Evolutionary conservation across 495 filamentous ascomycete species (phyloP), one percentile per base, ranked within the genome.

Genomic region (Xylona heveae): DNA sequence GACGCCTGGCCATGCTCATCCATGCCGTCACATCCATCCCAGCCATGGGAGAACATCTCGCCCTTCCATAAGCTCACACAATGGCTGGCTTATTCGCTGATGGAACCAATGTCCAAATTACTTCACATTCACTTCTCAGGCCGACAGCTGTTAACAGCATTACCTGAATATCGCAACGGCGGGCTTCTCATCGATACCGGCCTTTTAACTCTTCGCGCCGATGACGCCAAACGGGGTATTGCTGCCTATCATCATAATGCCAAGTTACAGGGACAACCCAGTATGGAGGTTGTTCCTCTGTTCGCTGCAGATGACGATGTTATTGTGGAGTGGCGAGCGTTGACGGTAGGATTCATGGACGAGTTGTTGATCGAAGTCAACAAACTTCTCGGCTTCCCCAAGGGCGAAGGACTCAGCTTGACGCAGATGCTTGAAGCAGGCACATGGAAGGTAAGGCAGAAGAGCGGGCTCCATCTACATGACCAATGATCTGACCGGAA

Each of bases 31-130:
- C 70, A 78, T 12, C 75, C 75, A 13, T 65, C 72, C 7, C 64
- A 72, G 19, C 63, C 73, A 0, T 95, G 88, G 90, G 85, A 97
- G 46, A 76, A 66, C 42, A 93, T 97, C 40, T 73, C 92, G 5
- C 85, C 90, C 1, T 90, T 92, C 64, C 80, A 90, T 56, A 90
- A 90, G 44, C 66, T 85, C 18, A 84, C 80, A 0, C 80, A 90
- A 42, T 90, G 80, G 80, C 71, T 85, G 33, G 71, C 74, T 4
- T 92, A 90, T 52, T 90, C 81, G 13, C 55, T 92, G 18, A 81
- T 83, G 66, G 77, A 81, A 10, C 82, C 82, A 0, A 88, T 92
- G 68, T 62, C 68, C 16, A 78, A 68, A 38, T 51, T 92, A 3
- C 62, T 88, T 33, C 61, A 68, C 28, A 70, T 82, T 10, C 66